These are phyloP conservation scores for Panaeolus cyanescens DNA, from an alignment of 768 basidiomycete species.

Conservation along the genomic window DNA sequence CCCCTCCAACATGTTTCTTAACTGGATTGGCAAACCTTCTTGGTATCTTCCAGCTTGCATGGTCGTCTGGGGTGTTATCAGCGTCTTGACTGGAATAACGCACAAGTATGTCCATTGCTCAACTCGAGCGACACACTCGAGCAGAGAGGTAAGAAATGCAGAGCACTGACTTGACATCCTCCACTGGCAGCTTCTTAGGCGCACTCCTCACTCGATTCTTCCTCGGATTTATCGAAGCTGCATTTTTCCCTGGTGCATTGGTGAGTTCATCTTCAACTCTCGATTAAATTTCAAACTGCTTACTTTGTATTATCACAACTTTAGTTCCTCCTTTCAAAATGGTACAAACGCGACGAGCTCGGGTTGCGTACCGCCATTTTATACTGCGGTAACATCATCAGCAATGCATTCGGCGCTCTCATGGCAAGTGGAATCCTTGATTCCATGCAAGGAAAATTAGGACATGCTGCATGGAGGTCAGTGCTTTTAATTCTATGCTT, in stretches of 20 bases:
- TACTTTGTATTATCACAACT: neutral
- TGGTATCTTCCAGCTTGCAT: conserved; percentile 69
- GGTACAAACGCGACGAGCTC: conserved; percentile 80
- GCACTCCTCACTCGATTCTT: conserved; percentile 77
- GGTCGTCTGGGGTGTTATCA: conserved; percentile 71
- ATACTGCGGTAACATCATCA: conserved; percentile 78
- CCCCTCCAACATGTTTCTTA: conserved; percentile 81
- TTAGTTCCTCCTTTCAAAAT: conserved; percentile 65
- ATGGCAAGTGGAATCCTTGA: conserved; percentile 80
- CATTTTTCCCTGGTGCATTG: conserved; percentile 69
- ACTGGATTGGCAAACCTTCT: conserved; percentile 68
- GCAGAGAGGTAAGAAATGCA: conserved; percentile 29
- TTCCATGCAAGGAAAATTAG: conserved; percentile 75
- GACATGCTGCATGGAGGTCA: conserved; percentile 78
- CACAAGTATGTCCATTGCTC: conserved; percentile 31
- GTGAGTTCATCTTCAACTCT: conserved; percentile 22
- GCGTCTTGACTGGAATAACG: conserved; percentile 55
- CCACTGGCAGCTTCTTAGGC: conserved; percentile 61
- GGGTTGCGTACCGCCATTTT: conserved; percentile 73
- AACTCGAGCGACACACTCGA: conserved; percentile 27
- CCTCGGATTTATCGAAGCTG: conserved; percentile 70
- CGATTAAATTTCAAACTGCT: neutral
- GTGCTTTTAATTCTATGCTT: conserved; percentile 9
- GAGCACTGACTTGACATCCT: neutral
- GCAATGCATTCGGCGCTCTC: conserved; percentile 84